Evolutionary conservation across 208 protist species (phyloP).

Genomic region (Entamoeba moshkovskii): DNA sequence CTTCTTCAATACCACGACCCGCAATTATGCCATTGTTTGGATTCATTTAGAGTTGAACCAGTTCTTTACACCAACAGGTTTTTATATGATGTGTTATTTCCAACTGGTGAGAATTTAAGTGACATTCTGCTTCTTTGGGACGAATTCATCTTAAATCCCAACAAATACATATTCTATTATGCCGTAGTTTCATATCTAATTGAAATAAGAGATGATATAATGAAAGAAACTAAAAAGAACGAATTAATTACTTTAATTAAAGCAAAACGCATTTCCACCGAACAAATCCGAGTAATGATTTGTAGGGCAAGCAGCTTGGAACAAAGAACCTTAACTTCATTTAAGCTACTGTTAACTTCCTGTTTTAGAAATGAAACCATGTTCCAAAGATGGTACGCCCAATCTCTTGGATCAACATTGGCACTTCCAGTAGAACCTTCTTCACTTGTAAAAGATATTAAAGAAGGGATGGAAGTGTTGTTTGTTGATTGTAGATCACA

Average conservation of each 20-base stretch:
- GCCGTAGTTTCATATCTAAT: neutral
- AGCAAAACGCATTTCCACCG: neutral
- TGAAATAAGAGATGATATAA: neutral
- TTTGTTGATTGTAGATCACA: neutral
- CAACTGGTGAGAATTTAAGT: neutral
- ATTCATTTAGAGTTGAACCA: neutral
- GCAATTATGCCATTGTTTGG: neutral
- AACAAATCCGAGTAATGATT: neutral
- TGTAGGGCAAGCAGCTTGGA: neutral
- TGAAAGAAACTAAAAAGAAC: conserved; percentile 1
- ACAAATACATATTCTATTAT: neutral
- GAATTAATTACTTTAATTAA: neutral
- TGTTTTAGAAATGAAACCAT: neutral
- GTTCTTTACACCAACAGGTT: neutral
- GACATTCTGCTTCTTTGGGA: neutral
- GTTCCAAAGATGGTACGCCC: neutral
- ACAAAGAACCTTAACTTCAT: neutral
- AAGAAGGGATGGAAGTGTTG: neutral
- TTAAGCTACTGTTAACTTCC: neutral
- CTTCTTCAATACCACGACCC: neutral
- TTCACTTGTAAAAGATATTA: neutral
- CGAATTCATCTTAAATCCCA: neutral
- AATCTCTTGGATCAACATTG: neutral
- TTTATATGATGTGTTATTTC: neutral
- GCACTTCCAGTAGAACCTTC: neutral